Base-by-base conservation (phyloP, 208 protist species). In the Trypanosoma cruzi region DNA sequence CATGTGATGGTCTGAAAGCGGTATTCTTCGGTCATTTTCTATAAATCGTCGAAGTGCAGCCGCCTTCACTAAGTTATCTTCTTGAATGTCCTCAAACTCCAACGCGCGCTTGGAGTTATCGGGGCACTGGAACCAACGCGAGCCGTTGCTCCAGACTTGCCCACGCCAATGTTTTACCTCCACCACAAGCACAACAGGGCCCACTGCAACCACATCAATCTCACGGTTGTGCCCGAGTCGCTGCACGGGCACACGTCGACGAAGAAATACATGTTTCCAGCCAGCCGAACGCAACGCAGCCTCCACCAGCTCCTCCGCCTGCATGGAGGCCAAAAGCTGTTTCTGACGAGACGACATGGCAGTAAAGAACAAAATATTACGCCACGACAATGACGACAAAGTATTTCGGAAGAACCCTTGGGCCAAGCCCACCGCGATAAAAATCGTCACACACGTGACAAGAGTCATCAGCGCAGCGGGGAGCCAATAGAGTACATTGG, bases 91-190 rank as follows among this genome's bases (percentile, higher is more conserved):
- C 64, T 94, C 91, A 67, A 95, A 96, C 78, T 96, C 83, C 22
- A 95, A 55, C 0, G 86, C 85, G 29, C 81, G 73, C 18, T 52
- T 61, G 66, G 60, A 16, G 37, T 74, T 31, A 66, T 57, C 13
- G 49, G 84, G 73, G 49, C 73, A 71, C 68, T 96, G 91, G 71
- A 85, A 96, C 91, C 91, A 96, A 28, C 81, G 79, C 11, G 75
- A 72, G 4, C 91, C 91, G 50, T 94, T 92, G 59, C 84, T 84
- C 89, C 91, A 96, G 52, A 96, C 87, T n/a, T 81, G 76, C 34
- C 91, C 91, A n/a, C 85, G 86, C 89, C 91, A 96, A 67, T 96
- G 76, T 71, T 96, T 96, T 56, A 96, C 91, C 73, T 96, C 91
- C 7, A 96, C 80, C 24, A 96, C 91, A 13, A 95, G 80, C 18